Conservation (phyloP, 176 grass and related monocot species). For the Juncus effusus region DNA sequence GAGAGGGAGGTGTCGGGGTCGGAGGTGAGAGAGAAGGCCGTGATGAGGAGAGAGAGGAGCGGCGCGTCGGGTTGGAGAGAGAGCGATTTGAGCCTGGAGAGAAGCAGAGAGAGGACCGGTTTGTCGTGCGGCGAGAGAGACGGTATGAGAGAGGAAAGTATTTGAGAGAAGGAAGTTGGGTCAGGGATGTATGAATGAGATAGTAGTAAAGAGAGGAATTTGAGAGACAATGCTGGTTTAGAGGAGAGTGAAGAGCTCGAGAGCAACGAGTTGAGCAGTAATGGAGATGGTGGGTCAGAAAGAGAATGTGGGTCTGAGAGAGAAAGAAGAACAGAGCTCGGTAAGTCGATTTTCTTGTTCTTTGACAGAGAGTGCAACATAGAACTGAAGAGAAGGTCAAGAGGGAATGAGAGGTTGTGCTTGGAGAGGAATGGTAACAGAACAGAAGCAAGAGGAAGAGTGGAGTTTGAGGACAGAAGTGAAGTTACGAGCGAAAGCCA, state of each 20-base stretch:
- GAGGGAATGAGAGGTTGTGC: constrained; percentile 87
- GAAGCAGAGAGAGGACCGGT: constrained; percentile 51
- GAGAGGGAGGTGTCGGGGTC: constrained; percentile 63
- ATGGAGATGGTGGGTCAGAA: constrained; percentile 62
- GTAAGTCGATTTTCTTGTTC: constrained; percentile 43
- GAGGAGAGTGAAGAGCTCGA: constrained; percentile 65
- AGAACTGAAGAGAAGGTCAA: constrained; percentile 81
- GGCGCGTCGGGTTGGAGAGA: constrained; percentile 75
- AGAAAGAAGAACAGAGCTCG: constrained; percentile 58
- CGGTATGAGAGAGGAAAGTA: constrained; percentile 74
- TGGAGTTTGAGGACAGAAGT: constrained; percentile 51
- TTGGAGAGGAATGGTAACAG: constrained; percentile 76
- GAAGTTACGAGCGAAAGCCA: constrained; percentile 66
- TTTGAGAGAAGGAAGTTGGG: constrained; percentile 66
- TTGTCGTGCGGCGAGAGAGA: constrained; percentile 76
- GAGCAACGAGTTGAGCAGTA: constrained; percentile 84
- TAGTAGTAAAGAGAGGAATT: constrained; percentile 56
- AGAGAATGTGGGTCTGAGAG: constrained; percentile 42
- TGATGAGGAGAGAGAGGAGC: constrained; percentile 82
- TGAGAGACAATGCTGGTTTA: constrained; percentile 61
- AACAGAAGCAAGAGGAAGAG: constrained; percentile 60
- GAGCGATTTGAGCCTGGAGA: constrained; percentile 46
- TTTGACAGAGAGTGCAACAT: constrained; percentile 68
- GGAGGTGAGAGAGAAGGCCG: constrained; percentile 61
- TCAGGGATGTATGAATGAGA: constrained; percentile 79